A percentile compares a stretch with the other conserved stretches of the same genome.
phyloP scores from a whole-genome alignment of 805 yeast species.

The Nakazawaea molendinolei region DNA sequence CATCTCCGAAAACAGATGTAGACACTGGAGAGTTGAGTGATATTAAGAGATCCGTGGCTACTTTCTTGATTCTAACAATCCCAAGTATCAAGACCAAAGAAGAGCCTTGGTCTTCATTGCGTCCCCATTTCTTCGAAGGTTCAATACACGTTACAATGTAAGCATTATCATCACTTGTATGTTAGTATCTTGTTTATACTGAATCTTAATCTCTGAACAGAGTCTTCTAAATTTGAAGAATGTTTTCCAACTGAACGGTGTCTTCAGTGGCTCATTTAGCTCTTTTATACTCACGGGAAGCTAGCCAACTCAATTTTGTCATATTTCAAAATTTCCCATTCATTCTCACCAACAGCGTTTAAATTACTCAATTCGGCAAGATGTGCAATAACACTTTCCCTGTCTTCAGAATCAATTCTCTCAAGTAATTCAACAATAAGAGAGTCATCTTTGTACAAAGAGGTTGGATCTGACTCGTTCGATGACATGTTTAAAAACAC shows the following conservation, averaged over 20 bases:
- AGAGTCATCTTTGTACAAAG: constrained; percentile 39
- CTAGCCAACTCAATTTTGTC: constrained; percentile 8
- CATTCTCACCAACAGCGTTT: constrained; percentile 27
- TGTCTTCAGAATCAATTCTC: constrained; percentile 31
- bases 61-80: constrained; percentile 43
- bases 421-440: constrained; percentile 64
- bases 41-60: constrained; percentile 54
- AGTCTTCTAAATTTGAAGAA: too few relatives aligned
- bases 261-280: too few relatives aligned
- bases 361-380: constrained; percentile 45
- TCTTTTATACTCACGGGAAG: constrained; percentile 10
- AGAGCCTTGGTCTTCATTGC: constrained; percentile 20
- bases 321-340: constrained; percentile 26
- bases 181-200: too few relatives aligned
- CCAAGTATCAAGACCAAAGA: constrained; percentile 47
- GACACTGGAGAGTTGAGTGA: constrained; percentile 54
- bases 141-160: constrained; percentile 32
- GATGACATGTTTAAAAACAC: constrained; percentile 54
- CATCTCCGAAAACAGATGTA: constrained; percentile 21
- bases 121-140: constrained; percentile 48
- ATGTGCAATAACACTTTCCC: constrained; percentile 43
- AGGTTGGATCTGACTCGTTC: constrained; percentile 16
- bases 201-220: too few relatives aligned
- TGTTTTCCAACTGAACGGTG: too few relatives aligned
- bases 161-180: constrained; percentile 16